A percentile compares a stretch with the other conserved stretches of the same genome.
Evolutionary conservation across 176 grass and related monocot genomes (phyloP).

Genomic region (Aechmea fasciata): DNA sequence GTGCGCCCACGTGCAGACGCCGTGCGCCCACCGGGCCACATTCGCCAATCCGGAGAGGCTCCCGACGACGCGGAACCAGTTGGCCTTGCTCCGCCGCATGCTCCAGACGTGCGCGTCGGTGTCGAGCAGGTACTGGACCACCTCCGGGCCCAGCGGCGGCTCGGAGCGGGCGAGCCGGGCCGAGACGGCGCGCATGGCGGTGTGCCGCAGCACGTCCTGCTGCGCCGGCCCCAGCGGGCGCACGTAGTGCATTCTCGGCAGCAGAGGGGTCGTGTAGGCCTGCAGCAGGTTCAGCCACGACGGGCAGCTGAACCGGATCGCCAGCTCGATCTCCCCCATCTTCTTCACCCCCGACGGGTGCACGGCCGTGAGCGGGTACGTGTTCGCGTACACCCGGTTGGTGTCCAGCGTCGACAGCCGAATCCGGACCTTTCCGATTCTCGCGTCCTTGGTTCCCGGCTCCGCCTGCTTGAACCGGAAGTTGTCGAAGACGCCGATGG

Average conservation of each 20-base stretch:
- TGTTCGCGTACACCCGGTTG: constrained; percentile 60
- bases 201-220: constrained; percentile 92
- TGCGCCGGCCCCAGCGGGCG: constrained; percentile 57
- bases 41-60: constrained; percentile 57
- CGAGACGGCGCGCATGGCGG: constrained; percentile 88
- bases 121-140: constrained; percentile 89
- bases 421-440: constrained; percentile 86
- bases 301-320: constrained; percentile 84
- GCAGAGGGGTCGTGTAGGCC: constrained; percentile 67
- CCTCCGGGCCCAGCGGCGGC: constrained; percentile 91
- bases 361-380: constrained; percentile 60
- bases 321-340: constrained; percentile 96
- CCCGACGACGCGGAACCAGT: constrained; percentile 85
- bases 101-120: constrained; percentile 86
- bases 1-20: constrained; percentile 62
- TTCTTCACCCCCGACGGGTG: constrained; percentile 75
- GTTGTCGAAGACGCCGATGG: constrained; percentile 95
- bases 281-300: constrained; percentile 84
- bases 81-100: constrained; percentile 93
- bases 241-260: constrained; percentile 96
- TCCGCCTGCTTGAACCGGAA: constrained; percentile 45
- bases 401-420: constrained; percentile 84
- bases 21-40: constrained; percentile 43
- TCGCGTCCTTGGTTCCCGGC: constrained; percentile 31
- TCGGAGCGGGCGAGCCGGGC: constrained; percentile 71